Conservation (phyloP, 805 yeast genomes). For the Yarrowia sp. region DNA sequence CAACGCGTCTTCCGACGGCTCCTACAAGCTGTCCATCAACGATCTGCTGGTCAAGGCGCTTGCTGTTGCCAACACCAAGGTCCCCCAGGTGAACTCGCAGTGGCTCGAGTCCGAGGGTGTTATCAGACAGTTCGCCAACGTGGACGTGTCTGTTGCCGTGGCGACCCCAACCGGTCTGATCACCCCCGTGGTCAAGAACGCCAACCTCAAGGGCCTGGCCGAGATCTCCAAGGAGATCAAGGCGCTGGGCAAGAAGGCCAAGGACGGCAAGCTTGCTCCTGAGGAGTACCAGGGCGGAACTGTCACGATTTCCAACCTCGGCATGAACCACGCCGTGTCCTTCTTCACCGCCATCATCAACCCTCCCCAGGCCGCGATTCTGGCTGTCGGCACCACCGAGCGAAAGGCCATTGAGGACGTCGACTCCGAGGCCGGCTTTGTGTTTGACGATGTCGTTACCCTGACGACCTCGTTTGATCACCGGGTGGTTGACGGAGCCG, state of each 20-base stretch:
- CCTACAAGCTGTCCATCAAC: conserved; percentile 88
- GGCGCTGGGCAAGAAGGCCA: conserved; percentile 94
- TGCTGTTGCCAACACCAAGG: conserved; percentile 83
- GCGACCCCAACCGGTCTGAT: conserved; percentile 97
- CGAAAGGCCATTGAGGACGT: conserved; percentile 92
- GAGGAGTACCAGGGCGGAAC: conserved; percentile 99
- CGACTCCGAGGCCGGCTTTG: conserved; percentile 85
- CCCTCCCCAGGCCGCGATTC: conserved; percentile 94
- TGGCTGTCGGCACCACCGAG: conserved; percentile 91
- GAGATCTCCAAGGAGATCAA: conserved; percentile 79
- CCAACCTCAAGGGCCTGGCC: conserved; percentile 81
- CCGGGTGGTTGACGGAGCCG: conserved; percentile 95
- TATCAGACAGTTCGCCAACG: conserved; percentile 86
- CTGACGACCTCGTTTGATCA: conserved; percentile 98
- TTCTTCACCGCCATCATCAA: conserved; percentile 94
- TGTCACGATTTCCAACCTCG: conserved; percentile 96
- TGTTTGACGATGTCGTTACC: conserved; percentile 85
- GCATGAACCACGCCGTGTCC: conserved; percentile 94
- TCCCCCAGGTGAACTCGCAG: conserved; percentile 90
- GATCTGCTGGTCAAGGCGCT: conserved; percentile 93
- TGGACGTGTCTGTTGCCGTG: conserved; percentile 97
- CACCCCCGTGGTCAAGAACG: conserved; percentile 91
- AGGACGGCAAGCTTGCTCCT: conserved; percentile 86
- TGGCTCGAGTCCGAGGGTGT: conserved; percentile 89
- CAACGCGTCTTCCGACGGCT: conserved; percentile 79